phyloP scores from a whole-genome alignment of 2,329 filamentous ascomycete genomes.

The Trichoderma koningii region DNA sequence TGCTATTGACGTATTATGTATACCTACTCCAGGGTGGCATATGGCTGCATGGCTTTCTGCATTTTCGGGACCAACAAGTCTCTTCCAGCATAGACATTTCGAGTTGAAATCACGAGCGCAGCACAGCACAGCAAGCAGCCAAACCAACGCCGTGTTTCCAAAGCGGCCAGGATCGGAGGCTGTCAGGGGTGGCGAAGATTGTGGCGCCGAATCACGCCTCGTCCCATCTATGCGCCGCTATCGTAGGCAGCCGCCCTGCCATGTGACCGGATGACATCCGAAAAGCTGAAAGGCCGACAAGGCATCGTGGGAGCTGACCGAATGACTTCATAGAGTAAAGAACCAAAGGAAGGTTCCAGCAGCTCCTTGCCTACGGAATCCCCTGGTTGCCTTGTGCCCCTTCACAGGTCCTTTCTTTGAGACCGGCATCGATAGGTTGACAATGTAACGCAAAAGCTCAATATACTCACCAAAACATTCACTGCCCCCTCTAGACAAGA shows the following conservation, averaged over 20 bases:
- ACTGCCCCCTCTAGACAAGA: neutral
- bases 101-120: neutral
- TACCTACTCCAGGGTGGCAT: too few relatives aligned
- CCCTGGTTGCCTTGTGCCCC: neutral
- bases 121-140: neutral
- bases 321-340: constrained; percentile 1
- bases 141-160: neutral
- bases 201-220: constrained; percentile 3
- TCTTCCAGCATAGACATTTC: too few relatives aligned
- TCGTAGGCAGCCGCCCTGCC: constrained; percentile 15
- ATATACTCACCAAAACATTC: too few relatives aligned
- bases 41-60: too few relatives aligned
- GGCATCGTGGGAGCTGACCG: constrained; percentile 16
- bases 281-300: neutral
- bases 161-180: constrained; percentile 3
- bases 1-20: too few relatives aligned
- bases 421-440: too few relatives aligned
- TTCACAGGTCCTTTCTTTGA: neutral
- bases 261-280: constrained; percentile 20
- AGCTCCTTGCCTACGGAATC: neutral
- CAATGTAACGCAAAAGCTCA: neutral
- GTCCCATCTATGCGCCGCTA: constrained; percentile 14
- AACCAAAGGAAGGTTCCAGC: neutral
- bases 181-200: constrained; percentile 9
- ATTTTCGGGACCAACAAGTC: too few relatives aligned